Evolutionary conservation across 1,284 basidiomycete genomes (phyloP).

Genomic region (Termitomyces sp.): DNA sequence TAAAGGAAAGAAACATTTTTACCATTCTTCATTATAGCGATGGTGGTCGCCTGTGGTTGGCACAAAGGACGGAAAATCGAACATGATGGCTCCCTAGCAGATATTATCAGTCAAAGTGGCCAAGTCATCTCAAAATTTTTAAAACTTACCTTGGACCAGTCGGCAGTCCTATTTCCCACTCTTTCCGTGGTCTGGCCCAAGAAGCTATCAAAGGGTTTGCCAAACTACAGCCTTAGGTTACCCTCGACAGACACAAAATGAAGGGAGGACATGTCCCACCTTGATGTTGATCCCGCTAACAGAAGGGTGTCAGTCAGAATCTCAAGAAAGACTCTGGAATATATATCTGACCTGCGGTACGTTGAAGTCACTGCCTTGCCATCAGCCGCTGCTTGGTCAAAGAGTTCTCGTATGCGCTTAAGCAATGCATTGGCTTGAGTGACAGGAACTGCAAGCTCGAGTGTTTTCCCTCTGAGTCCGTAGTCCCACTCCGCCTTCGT

Average conservation of each 20-base stretch:
- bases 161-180: conserved; percentile 24
- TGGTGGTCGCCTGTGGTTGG: conserved; percentile 30
- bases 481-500: conserved; percentile 32
- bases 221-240: conserved; percentile 24
- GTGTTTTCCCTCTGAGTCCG: conserved; percentile 28
- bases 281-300: conserved; percentile 1
- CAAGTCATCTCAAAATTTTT: too few species aligned
- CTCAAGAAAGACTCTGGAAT: background rate
- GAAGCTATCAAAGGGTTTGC: conserved; percentile 31
- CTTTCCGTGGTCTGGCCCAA: conserved; percentile 32
- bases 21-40: conserved; percentile 33
- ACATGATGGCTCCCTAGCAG: conserved; percentile 33
- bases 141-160: conserved; percentile 29
- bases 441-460: conserved; percentile 32
- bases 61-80: conserved; percentile 32
- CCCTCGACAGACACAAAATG: background rate
- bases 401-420: conserved; percentile 27
- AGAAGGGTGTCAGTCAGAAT: background rate
- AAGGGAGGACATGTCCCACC: background rate
- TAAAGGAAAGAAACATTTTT: background rate
- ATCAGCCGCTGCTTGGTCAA: conserved; percentile 28
- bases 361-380: conserved; percentile 31
- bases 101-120: background rate
- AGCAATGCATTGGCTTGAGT: conserved; percentile 27
- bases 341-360: conserved; percentile 27